Conservation (phyloP, 768 basidiomycete genomes). For the Steccherinum ochraceum region DNA sequence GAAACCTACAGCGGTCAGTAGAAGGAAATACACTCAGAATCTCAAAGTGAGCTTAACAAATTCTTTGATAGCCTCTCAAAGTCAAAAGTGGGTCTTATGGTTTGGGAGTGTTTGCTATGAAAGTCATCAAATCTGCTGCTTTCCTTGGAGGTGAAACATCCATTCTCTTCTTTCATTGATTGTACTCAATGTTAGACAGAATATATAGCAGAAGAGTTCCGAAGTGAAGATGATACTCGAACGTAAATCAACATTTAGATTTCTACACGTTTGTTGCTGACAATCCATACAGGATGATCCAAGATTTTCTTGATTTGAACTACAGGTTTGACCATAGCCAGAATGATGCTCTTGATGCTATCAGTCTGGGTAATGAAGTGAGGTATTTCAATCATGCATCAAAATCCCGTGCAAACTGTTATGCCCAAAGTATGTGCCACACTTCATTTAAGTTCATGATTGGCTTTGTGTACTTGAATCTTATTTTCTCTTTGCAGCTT, state of each 20-base stretch:
- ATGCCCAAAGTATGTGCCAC: background rate
- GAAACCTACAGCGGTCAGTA: background rate
- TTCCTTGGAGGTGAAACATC: constrained; percentile 30
- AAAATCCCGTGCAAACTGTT: no score
- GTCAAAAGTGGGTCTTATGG: constrained; percentile 33
- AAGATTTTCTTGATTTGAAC: no score
- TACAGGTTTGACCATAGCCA: constrained; percentile 27
- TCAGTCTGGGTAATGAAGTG: constrained; percentile 36
- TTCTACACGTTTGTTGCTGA: no score
- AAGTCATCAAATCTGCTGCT: constrained; percentile 15
- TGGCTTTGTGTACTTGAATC: background rate
- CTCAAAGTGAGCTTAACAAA: background rate
- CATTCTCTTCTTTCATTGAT: background rate
- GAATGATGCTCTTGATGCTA: constrained; percentile 30
- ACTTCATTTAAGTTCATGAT: constrained; percentile 15
- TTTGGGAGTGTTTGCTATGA: constrained; percentile 39
- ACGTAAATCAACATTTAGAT: no score
- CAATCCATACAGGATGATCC: no score
- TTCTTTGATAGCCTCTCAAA: constrained; percentile 24
- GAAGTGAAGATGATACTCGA: background rate
- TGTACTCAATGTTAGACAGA: constrained; percentile 3
- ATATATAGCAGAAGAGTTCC: constrained; percentile 12
- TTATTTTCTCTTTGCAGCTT: constrained; percentile 13
- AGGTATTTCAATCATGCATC: constrained; percentile 41
- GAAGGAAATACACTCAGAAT: background rate